Evolutionary conservation across 805 yeast species (phyloP).

Genomic region (Suhomyces sp.): DNA sequence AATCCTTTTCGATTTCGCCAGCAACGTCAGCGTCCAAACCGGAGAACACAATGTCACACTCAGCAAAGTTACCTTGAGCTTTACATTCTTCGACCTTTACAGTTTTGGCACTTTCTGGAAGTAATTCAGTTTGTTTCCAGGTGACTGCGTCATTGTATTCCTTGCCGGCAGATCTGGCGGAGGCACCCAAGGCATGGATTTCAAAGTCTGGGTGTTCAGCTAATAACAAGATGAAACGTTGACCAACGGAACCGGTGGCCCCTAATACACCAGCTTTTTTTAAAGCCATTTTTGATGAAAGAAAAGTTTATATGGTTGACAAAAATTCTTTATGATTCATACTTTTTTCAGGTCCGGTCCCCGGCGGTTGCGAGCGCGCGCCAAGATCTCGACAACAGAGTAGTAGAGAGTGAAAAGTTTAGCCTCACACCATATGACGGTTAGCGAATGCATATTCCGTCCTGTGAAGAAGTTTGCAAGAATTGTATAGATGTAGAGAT

Average conservation of each 20-base stretch:
- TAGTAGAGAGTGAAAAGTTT: neutral
- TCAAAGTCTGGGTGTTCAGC: constrained; percentile 89
- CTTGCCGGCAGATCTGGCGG: constrained; percentile 91
- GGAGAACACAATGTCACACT: constrained; percentile 91
- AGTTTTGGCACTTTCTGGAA: constrained; percentile 66
- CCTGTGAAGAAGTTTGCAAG: neutral
- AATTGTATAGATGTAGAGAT: neutral
- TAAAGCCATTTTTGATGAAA: constrained; percentile 7
- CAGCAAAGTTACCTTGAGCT: constrained; percentile 65
- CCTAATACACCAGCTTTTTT: constrained; percentile 87
- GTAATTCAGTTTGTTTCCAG: constrained; percentile 88
- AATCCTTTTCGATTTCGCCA: constrained; percentile 85
- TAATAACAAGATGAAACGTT: constrained; percentile 82
- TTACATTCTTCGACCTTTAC: constrained; percentile 76
- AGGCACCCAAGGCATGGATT: constrained; percentile 84
- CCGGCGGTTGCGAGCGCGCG: constrained; percentile 3
- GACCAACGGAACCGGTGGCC: constrained; percentile 98
- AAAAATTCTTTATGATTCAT: neutral
- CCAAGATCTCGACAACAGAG: neutral
- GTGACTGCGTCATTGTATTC: constrained; percentile 77
- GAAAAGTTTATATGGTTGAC: neutral
- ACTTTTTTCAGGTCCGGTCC: constrained; percentile 3
- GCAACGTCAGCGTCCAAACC: constrained; percentile 93
- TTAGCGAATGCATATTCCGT: neutral
- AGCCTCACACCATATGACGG: neutral